Percentiles rank a stretch among this genome's conserved stretches.
These are phyloP conservation scores for Xenoacremonium recifei DNA, from an alignment of 2,329 filamentous ascomycete species.

Conservation along the genomic window DNA sequence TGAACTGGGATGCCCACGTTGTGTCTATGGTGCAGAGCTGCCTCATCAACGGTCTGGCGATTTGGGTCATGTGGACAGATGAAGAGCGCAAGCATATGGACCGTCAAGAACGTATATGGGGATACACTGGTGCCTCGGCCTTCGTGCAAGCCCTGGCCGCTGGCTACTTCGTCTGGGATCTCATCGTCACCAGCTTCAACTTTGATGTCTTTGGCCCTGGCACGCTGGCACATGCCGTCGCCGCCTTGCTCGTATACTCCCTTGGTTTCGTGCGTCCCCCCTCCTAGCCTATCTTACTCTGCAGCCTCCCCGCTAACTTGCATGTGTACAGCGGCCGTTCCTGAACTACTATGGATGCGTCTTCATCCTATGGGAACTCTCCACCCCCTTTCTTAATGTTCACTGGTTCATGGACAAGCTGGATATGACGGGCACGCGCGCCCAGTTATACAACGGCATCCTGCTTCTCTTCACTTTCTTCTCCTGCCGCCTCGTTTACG, in stretches of 20 bases:
- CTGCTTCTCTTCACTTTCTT: constrained; percentile 73
- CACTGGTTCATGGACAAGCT: constrained; percentile 94
- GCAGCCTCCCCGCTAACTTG: constrained; percentile 7
- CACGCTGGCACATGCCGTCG: constrained; percentile 73
- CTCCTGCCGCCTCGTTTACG: constrained; percentile 73
- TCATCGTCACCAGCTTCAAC: constrained; percentile 66
- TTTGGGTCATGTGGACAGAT: constrained; percentile 71
- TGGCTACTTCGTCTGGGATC: constrained; percentile 84
- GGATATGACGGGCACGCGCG: constrained; percentile 69
- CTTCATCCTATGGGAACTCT: constrained; percentile 87
- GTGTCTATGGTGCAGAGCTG: constrained; percentile 78
- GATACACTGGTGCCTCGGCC: constrained; percentile 69
- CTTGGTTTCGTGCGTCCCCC: constrained; percentile 71
- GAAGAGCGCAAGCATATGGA: constrained; percentile 65
- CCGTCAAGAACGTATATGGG: constrained; percentile 69
- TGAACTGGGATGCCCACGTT: constrained; percentile 85
- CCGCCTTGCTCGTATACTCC: constrained; percentile 70
- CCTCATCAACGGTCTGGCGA: constrained; percentile 68
- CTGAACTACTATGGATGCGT: constrained; percentile 78
- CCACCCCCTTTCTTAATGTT: constrained; percentile 80
- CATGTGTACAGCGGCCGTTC: constrained; percentile 65
- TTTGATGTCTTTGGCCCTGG: constrained; percentile 73
- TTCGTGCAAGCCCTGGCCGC: constrained; percentile 74
- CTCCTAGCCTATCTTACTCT: background rate
- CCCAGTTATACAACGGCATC: constrained; percentile 77